Evolutionary conservation across 2,329 filamentous ascomycete genomes (phyloP).

Genomic region (Epichloe gansuensis): DNA sequence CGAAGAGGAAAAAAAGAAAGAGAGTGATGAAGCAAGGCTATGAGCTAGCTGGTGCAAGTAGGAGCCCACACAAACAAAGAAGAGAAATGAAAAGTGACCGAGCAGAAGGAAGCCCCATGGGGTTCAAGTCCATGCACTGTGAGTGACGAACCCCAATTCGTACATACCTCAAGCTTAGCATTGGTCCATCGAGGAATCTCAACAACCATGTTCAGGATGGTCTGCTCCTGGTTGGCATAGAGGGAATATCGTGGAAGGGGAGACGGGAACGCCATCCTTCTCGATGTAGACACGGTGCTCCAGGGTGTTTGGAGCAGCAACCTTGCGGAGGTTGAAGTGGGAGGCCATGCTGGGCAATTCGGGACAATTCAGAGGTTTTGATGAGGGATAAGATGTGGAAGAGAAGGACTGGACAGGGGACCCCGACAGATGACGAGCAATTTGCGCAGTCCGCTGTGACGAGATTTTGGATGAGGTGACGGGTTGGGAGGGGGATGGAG

Average conservation of each 20-base stretch:
- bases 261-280: slow-evolving; percentile 89
- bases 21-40: neutral
- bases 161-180: slow-evolving; percentile 89
- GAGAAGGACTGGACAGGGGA: slow-evolving; percentile 7
- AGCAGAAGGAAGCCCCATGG: neutral
- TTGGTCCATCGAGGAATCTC: slow-evolving; percentile 99
- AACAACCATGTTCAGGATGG: slow-evolving; percentile 96
- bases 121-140: neutral
- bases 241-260: slow-evolving; percentile 99
- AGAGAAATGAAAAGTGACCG: too few species aligned
- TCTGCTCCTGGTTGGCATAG: slow-evolving; percentile 93
- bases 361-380: slow-evolving; percentile 13
- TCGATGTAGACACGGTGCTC: slow-evolving; percentile 97
- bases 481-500: slow-evolving; percentile 21
- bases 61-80: too few species aligned
- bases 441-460: slow-evolving; percentile 38
- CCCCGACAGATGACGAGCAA: slow-evolving; percentile 41
- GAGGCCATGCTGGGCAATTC: slow-evolving; percentile 38
- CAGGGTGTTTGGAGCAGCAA: slow-evolving; percentile 81
- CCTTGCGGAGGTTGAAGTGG: slow-evolving; percentile 69
- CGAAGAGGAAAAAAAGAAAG: too few species aligned
- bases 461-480: slow-evolving; percentile 30
- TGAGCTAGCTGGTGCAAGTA: neutral
- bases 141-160: neutral
- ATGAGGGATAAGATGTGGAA: slow-evolving; percentile 3